Conservation (phyloP, 108 stramenopile species). For the Pseudonitzschia multistriata region DNA sequence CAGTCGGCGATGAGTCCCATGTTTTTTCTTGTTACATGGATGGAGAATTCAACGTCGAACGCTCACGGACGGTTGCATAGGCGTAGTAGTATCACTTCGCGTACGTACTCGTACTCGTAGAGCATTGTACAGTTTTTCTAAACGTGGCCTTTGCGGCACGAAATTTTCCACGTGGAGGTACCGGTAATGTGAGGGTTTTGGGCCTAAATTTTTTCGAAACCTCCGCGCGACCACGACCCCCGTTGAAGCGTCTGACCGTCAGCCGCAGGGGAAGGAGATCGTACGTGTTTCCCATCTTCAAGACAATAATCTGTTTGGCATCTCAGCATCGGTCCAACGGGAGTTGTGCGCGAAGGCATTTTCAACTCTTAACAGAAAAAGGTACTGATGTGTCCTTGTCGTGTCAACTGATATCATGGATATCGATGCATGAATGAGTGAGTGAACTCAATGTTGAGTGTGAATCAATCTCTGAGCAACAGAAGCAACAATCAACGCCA, state of each 20-base stretch:
- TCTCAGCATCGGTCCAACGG: too few relatives aligned
- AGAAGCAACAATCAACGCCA: background rate
- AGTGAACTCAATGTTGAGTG: background rate
- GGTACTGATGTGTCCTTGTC: slow-evolving; percentile 1
- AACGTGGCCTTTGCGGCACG: background rate
- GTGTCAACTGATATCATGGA: background rate
- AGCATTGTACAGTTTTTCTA: background rate
- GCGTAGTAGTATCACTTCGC: background rate
- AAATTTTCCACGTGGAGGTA: slow-evolving; percentile 1
- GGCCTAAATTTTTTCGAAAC: background rate
- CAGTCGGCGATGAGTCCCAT: background rate
- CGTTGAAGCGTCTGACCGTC: slow-evolving; percentile 4
- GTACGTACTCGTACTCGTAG: too few relatives aligned
- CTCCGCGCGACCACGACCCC: background rate
- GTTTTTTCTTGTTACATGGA: background rate
- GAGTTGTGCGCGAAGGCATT: too few relatives aligned
- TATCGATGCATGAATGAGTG: background rate
- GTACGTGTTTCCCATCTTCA: slow-evolving; percentile 9
- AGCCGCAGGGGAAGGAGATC: background rate
- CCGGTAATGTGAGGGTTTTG: background rate
- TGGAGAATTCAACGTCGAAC: background rate
- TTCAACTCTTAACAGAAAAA: background rate
- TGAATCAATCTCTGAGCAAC: background rate
- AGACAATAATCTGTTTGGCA: too few relatives aligned
- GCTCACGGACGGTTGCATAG: too few relatives aligned